These are phyloP conservation scores for Peziza echinospora DNA, from an alignment of 495 filamentous ascomycete genomes.

Conservation along the genomic window DNA sequence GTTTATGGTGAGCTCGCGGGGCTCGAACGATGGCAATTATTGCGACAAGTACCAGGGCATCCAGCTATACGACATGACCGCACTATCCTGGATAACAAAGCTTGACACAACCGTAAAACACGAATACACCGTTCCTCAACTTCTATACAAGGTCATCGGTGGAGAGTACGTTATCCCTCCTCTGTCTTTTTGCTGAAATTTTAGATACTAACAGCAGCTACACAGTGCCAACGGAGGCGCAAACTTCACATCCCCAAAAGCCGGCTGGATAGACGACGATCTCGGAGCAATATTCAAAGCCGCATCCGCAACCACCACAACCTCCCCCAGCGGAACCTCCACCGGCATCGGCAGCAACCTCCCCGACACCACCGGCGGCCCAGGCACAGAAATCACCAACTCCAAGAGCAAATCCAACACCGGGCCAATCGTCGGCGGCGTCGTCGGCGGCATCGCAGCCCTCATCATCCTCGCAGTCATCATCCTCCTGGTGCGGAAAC, in stretches of 20 bases:
- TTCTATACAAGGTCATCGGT: no score
- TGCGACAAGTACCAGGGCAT: no score
- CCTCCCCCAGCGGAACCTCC: not conserved
- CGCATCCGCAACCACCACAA: not conserved
- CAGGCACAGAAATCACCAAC: no score
- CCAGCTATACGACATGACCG: no score
- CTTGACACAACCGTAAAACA: no score
- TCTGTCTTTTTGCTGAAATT: no score
- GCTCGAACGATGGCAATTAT: no score
- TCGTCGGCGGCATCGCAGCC: not conserved
- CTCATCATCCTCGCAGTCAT: not conserved
- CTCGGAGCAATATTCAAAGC: not conserved
- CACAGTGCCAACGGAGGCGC: not conserved
- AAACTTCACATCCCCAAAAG: not conserved
- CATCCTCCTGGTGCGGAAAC: not conserved
- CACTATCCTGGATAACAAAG: no score
- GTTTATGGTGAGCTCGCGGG: no score
- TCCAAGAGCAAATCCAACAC: not conserved
- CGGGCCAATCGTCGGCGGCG: not conserved
- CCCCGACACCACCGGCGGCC: not conserved
- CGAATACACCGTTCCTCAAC: no score
- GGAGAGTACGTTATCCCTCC: no score
- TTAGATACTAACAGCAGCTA: no score
- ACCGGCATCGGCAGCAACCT: not conserved
- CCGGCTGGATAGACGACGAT: not conserved